Percentiles rank a stretch among this genome's conserved stretches.
Evolutionary conservation across 2,329 filamentous ascomycete genomes (phyloP).

Genomic region (Coniochaeta sp.): DNA sequence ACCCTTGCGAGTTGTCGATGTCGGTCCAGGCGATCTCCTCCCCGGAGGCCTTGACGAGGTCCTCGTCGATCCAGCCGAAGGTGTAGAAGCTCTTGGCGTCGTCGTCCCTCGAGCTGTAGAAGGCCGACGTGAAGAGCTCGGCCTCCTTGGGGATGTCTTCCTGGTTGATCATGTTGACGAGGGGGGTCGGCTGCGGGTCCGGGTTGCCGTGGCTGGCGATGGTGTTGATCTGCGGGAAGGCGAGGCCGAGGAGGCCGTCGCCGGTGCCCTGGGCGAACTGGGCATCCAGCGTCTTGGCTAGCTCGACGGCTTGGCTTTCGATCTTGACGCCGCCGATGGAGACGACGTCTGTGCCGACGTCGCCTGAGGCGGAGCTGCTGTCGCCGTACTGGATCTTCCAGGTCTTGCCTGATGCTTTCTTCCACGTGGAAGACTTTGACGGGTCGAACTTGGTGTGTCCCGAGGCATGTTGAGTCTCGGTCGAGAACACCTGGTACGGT

Average conservation of each 20-base stretch:
- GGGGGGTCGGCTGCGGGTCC: constrained; percentile 49
- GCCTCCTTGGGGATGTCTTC: constrained; percentile 36
- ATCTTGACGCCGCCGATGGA: constrained; percentile 55
- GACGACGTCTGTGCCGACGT: constrained; percentile 57
- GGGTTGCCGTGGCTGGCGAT: constrained; percentile 35
- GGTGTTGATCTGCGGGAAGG: constrained; percentile 58
- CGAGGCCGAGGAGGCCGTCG: constrained; percentile 62
- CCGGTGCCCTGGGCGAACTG: constrained; percentile 49
- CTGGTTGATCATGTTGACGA: constrained; percentile 61
- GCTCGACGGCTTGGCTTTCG: constrained; percentile 56
- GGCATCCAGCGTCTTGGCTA: constrained; percentile 51
- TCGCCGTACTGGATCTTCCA: constrained; percentile 68
- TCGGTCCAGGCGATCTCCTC: constrained; percentile 51
- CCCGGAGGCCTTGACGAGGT: constrained; percentile 46
- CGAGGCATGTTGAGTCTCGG: constrained; percentile 28
- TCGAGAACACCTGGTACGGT: constrained; percentile 44
- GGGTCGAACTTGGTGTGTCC: constrained; percentile 52
- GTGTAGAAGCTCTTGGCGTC: constrained; percentile 57
- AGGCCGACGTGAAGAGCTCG: constrained; percentile 57
- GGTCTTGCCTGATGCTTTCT: constrained; percentile 34
- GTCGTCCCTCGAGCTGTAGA: constrained; percentile 50
- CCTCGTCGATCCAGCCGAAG: constrained; percentile 64
- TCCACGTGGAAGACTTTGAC: constrained; percentile 53
- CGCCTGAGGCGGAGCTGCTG: constrained; percentile 57
- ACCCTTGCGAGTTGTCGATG: constrained; percentile 57